A percentile compares a stretch with the other conserved stretches of the same genome.
Evolutionary conservation across 331 rosid genomes (phyloP).

Genomic region (Malus hybrid): DNA sequence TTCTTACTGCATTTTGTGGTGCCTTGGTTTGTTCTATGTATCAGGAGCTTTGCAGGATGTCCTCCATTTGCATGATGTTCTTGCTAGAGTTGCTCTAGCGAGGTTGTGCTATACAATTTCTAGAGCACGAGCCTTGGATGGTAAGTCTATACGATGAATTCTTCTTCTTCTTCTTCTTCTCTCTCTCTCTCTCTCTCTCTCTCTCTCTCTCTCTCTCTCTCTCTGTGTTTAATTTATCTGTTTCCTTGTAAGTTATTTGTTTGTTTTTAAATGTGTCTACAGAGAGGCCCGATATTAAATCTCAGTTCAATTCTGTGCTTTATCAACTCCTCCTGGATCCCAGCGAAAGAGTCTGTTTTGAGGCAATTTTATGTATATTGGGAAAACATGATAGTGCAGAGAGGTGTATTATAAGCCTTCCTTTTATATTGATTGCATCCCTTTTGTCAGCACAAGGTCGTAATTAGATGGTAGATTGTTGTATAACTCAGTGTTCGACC

Average conservation of each 20-base stretch:
- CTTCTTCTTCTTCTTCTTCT: background rate
- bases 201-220: no score
- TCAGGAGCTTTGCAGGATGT: constrained; percentile 94
- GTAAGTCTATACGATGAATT: constrained; percentile 38
- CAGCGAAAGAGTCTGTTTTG: constrained; percentile 98
- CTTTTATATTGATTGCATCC: background rate
- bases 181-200: no score
- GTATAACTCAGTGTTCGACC: background rate
- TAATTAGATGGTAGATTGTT: background rate
- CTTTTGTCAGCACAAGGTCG: no score
- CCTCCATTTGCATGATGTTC: constrained; percentile 97
- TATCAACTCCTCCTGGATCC: constrained; percentile 98
- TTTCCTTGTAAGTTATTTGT: no score
- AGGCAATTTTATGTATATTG: constrained; percentile 83
- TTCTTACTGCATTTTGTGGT: background rate
- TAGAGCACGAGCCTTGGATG: constrained; percentile 87
- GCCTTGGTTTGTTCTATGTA: constrained; percentile 5
- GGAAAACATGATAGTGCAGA: constrained; percentile 76
- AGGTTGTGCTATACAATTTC: constrained; percentile 76
- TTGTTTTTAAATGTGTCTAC: background rate
- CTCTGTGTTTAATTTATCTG: no score
- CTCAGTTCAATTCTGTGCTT: constrained; percentile 89
- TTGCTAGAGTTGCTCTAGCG: constrained; percentile 93
- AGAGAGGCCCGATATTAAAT: constrained; percentile 86
- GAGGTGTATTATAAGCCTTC: constrained; percentile 47